Evolutionary conservation across 352 stramenopile genomes (phyloP).

Genomic region (Lagenidium giganteum): DNA sequence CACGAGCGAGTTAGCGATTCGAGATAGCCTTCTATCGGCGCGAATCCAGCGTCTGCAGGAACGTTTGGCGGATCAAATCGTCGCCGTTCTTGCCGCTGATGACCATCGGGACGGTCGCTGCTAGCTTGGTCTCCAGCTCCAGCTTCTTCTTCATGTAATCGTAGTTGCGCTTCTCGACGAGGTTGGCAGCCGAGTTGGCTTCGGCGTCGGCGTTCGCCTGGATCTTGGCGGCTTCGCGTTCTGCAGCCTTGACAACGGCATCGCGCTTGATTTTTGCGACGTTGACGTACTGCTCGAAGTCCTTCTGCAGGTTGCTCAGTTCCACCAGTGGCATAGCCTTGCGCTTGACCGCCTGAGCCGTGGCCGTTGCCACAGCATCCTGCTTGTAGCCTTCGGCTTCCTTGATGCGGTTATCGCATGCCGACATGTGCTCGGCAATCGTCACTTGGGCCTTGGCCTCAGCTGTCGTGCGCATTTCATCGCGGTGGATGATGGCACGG

Average conservation of each 20-base stretch:
- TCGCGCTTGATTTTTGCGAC: slow-evolving; percentile 60
- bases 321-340: slow-evolving; percentile 56
- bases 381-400: slow-evolving; percentile 63
- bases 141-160: slow-evolving; percentile 79
- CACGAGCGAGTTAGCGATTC: too few species aligned
- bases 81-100: slow-evolving; percentile 84
- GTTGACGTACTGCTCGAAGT: slow-evolving; percentile 65
- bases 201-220: slow-evolving; percentile 50
- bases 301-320: slow-evolving; percentile 44
- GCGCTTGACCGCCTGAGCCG: slow-evolving; percentile 45
- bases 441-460: slow-evolving; percentile 72
- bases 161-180: slow-evolving; percentile 74
- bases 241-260: slow-evolving; percentile 57
- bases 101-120: slow-evolving; percentile 56
- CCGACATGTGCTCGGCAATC: slow-evolving; percentile 53
- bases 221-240: slow-evolving; percentile 53
- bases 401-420: slow-evolving; percentile 63
- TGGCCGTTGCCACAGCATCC: slow-evolving; percentile 50
- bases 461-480: slow-evolving; percentile 71
- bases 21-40: too few species aligned
- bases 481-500: slow-evolving; percentile 63
- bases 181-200: slow-evolving; percentile 40
- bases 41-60: slow-evolving; percentile 40
- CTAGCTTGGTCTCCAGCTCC: slow-evolving; percentile 45
- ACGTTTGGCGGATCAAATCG: slow-evolving; percentile 62